Evolutionary conservation across 169 alveolate genomes (phyloP).

Genomic region (Plasmodium adleri): DNA sequence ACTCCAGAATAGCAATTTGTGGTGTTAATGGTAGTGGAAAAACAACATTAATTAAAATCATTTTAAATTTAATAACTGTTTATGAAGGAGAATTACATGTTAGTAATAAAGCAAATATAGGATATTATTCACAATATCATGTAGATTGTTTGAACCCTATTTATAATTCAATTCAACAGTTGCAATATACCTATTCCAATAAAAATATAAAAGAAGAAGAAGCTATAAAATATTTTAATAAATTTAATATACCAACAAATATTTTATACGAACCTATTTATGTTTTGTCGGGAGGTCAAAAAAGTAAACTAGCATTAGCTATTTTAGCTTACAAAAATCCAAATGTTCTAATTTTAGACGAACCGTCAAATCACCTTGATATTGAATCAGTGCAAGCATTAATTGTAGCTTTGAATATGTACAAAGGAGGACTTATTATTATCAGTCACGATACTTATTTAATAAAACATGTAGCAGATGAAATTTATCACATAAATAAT

Average conservation of each 20-base stretch:
- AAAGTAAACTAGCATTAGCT: slow-evolving; percentile 97
- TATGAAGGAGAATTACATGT: slow-evolving; percentile 93
- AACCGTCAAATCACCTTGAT: slow-evolving; percentile 98
- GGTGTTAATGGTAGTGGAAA: slow-evolving; percentile 99
- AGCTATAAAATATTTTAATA: slow-evolving; percentile 93
- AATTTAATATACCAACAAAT: slow-evolving; percentile 95
- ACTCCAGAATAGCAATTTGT: slow-evolving; percentile 95
- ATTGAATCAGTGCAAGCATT: slow-evolving; percentile 98
- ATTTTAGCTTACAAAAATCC: slow-evolving; percentile 96
- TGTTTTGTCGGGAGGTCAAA: slow-evolving; percentile 98
- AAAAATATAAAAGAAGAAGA: slow-evolving; percentile 90
- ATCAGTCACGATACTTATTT: slow-evolving; percentile 97
- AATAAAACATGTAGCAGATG: slow-evolving; percentile 94
- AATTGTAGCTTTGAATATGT: slow-evolving; percentile 94
- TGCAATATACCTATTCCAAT: slow-evolving; percentile 89
- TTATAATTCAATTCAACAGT: slow-evolving; percentile 95
- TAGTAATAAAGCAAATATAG: slow-evolving; percentile 94
- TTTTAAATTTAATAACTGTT: slow-evolving; percentile 91
- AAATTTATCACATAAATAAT: slow-evolving; percentile 92
- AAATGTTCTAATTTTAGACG: slow-evolving; percentile 95
- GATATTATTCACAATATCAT: slow-evolving; percentile 97
- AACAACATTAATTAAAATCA: slow-evolving; percentile 94
- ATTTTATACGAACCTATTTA: slow-evolving; percentile 96
- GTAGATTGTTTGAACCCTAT: slow-evolving; percentile 95
- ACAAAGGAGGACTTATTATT: slow-evolving; percentile 95